Base-by-base conservation (phyloP, 495 filamentous ascomycete species). In the Hypomontagnella submonticulosa region DNA sequence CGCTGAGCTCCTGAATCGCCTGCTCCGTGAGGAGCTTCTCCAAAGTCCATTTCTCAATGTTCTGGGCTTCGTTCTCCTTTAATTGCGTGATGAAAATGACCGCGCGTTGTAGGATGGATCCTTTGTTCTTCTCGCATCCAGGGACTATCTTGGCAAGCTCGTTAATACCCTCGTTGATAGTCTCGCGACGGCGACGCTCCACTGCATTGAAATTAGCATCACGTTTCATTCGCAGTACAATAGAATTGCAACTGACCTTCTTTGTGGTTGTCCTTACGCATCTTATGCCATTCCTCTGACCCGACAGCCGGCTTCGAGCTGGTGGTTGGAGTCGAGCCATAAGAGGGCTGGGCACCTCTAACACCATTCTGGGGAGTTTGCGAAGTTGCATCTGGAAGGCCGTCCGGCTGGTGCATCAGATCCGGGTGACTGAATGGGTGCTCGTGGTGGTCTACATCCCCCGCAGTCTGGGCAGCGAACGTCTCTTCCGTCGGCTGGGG, bases 131-230 rank as follows among this genome's bases (percentile, higher is more conserved):
- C 76, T 99, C 95, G 71, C 95, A 99, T 34, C 93, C 93, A 2
- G 95, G 95, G 0, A 99, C 95, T 53, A 99, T 94, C 77, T 97
- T 97, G 51, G 96, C 91, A 38, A 99, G 88, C 77, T 99, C 94
- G 71, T 97, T 98, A 71, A 99, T 99, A 48, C 95, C 95, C 77
- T 99, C 95, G 73, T 99, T 99, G 76, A 99, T 99, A 4, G 96
- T 97, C 75, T 99, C 95, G 62, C 95, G 92, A 36, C 95, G 95
- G 44, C 95, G 93, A 52, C 95, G 92, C 78, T 99, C 95, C 63
- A 99, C 95, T 99, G 62, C 2, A 61, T 13, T 37, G 30, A 12
- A 20, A 18, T 68, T 62, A 72, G 58, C 37, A 60, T 23, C 3
- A 1, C 10, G 15, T 4, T n/a, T 33, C 7, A 49, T 54, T 12